Percentiles rank a stretch among this genome's conserved stretches.
phyloP scores from a whole-genome alignment of 805 yeast species.

The Candida piceae region DNA sequence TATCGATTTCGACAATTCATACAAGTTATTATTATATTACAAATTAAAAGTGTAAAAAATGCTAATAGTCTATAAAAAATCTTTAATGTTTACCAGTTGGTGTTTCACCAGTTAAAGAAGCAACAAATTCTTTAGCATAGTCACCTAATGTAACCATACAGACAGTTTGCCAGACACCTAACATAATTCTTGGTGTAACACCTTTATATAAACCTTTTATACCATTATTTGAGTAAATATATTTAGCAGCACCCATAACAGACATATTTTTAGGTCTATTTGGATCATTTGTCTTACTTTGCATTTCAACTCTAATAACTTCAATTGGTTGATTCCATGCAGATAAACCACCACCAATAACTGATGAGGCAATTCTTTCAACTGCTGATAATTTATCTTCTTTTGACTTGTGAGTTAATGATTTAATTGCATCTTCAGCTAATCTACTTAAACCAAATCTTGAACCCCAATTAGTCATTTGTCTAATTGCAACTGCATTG shows the following conservation, averaged over 20 bases:
- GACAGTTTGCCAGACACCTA: constrained; percentile 97
- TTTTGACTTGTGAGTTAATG: constrained; percentile 46
- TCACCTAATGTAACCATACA: constrained; percentile 99
- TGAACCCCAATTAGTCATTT: constrained; percentile 99
- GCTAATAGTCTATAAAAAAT: not conserved
- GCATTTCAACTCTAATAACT: constrained; percentile 97
- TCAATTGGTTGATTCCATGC: constrained; percentile 99
- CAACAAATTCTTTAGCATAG: constrained; percentile 72
- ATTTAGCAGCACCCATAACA: constrained; percentile 70
- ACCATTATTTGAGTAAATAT: constrained; percentile 81
- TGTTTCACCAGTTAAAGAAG: constrained; percentile 52
- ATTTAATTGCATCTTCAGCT: constrained; percentile 81
- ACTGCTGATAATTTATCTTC: constrained; percentile 61
- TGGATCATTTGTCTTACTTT: constrained; percentile 88
- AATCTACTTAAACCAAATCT: constrained; percentile 89
- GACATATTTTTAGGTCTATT: constrained; percentile 90
- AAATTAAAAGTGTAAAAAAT: too few species aligned
- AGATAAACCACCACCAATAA: constrained; percentile 93
- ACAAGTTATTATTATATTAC: too few species aligned
- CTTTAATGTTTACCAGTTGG: constrained; percentile 33
- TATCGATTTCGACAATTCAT: too few species aligned
- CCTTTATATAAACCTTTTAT: constrained; percentile 90
- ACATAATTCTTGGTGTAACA: constrained; percentile 93
- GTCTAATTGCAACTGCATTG: constrained; percentile 98
- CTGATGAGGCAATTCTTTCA: constrained; percentile 82